Conservation (phyloP, 768 basidiomycete species). For the Mycena capillaripes region DNA sequence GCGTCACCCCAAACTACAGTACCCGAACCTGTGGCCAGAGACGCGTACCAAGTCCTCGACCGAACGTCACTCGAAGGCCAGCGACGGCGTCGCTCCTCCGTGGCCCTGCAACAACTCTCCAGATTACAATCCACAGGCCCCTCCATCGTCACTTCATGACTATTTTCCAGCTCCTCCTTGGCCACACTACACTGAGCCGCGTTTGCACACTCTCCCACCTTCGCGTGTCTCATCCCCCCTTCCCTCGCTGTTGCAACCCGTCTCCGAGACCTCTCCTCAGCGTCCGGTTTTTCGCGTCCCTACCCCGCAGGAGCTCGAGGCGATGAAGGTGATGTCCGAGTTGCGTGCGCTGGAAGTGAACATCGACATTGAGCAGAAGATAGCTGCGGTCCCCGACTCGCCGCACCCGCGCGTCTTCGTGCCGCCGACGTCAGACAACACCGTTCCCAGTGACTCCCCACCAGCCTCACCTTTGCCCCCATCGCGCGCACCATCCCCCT, state of each 20-base stretch:
- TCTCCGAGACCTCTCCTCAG: not conserved
- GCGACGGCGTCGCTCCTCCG: too few relatives aligned
- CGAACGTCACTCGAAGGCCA: too few relatives aligned
- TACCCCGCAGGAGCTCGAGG: not conserved
- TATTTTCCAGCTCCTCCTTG: too few relatives aligned
- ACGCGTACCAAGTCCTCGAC: too few relatives aligned
- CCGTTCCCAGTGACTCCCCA: not conserved
- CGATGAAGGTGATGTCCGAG: not conserved
- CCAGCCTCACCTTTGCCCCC: too few relatives aligned
- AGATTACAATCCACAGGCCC: too few relatives aligned
- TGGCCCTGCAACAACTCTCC: too few relatives aligned
- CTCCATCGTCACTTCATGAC: too few relatives aligned
- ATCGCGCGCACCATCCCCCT: not conserved
- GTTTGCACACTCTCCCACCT: not conserved
- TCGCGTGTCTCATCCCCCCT: not conserved
- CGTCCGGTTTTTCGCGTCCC: not conserved
- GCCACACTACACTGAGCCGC: not conserved
- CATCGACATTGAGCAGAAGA: not conserved
- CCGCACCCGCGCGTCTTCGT: not conserved
- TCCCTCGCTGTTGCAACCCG: not conserved
- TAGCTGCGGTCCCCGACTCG: not conserved
- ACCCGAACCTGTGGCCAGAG: too few relatives aligned
- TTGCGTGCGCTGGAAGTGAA: not conserved
- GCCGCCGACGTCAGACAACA: not conserved
- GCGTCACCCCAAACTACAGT: too few relatives aligned